Evolutionary conservation across 192 early-diverging fungal species (phyloP).

Genomic region (Gaertneriomyces sp.): DNA sequence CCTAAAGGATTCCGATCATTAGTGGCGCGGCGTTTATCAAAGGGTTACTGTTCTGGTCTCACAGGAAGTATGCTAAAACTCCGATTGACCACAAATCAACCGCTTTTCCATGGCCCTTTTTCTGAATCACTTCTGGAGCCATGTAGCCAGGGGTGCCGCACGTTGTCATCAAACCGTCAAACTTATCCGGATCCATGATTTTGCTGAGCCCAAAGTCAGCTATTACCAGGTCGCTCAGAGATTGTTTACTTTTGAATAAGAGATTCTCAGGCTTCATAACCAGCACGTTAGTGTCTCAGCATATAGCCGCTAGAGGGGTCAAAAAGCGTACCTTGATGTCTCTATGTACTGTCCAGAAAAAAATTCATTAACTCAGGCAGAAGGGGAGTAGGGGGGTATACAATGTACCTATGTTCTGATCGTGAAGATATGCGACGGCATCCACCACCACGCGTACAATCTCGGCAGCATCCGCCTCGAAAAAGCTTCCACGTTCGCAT

Average conservation of each 20-base stretch:
- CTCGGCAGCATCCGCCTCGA: slow-evolving; percentile 74
- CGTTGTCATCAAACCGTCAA: slow-evolving; percentile 37
- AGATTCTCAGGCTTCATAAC: slow-evolving; percentile 76
- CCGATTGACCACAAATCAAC: slow-evolving; percentile 96
- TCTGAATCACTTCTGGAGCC: slow-evolving; percentile 74
- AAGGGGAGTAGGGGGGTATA: no score
- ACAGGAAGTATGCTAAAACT: slow-evolving; percentile 84
- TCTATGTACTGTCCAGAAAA: slow-evolving; percentile 55
- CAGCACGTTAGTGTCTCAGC: background rate
- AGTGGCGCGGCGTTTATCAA: background rate
- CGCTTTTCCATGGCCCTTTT: slow-evolving; percentile 78
- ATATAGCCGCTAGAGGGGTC: background rate
- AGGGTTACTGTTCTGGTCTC: slow-evolving; percentile 21
- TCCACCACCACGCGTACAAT: slow-evolving; percentile 71
- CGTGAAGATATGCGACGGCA: slow-evolving; percentile 82
- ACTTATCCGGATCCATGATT: slow-evolving; percentile 44
- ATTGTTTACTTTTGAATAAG: slow-evolving; percentile 62
- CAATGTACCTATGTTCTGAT: slow-evolving; percentile 56
- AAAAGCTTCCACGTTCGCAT: slow-evolving; percentile 71
- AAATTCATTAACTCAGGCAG: no score
- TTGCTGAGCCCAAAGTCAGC: slow-evolving; percentile 76
- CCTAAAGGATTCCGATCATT: slow-evolving; percentile 16
- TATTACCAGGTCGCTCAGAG: slow-evolving; percentile 71
- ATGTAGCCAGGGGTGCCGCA: slow-evolving; percentile 74
- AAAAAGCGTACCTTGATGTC: slow-evolving; percentile 34